Evolutionary conservation across 2,329 filamentous ascomycete genomes (phyloP), one percentile per base, ranked within the genome.

Genomic region (Botrytis squamosa): DNA sequence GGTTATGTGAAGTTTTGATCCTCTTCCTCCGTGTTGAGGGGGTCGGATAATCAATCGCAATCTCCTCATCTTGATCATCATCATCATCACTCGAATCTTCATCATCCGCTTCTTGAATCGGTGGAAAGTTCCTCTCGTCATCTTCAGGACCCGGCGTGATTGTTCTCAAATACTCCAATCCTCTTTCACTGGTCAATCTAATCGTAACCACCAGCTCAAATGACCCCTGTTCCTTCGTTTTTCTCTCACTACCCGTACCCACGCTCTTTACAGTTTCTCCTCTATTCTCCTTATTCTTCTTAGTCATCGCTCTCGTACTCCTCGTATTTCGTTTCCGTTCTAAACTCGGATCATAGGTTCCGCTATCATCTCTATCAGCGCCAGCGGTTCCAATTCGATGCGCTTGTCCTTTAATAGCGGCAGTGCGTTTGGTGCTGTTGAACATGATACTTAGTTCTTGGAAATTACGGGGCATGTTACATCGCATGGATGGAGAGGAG

Each of bases 311-410:
- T 40, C 20, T 40, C 49, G 68, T 73, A 49, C 52, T 40, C 60
- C 42, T 55, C 6, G 68, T 44, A 16, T 66, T 55, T 10, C 55
- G 12, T 55, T 68, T 70, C 16, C 69, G 40, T 60, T 73, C 68
- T 10, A 70, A 25, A 18, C 74, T 77, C 7, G 78, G 78, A 68
- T 80, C 75, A 65, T 80, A 81, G 6, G 75, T 79, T 7, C 80
- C 80, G 62, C 77, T 79, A 33, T 78, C 72, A 71, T 81, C 80
- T 40, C 75, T 66, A 65, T 81, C 80, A n/a, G 77, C 67, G 16
- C 70, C 78, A 5, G 73, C 76, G 16, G 74, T 70, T 14, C 75
- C 70, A 3, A 57, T 70, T 65, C 77, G 75, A 10, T 73, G 65
- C n/a, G 73, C 70, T 25, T 63, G 60, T 2, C 65, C 70, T 25